Evolutionary conservation across 2,329 filamentous ascomycete species (phyloP).

Genomic region (Fusarium keratoplasticum): DNA sequence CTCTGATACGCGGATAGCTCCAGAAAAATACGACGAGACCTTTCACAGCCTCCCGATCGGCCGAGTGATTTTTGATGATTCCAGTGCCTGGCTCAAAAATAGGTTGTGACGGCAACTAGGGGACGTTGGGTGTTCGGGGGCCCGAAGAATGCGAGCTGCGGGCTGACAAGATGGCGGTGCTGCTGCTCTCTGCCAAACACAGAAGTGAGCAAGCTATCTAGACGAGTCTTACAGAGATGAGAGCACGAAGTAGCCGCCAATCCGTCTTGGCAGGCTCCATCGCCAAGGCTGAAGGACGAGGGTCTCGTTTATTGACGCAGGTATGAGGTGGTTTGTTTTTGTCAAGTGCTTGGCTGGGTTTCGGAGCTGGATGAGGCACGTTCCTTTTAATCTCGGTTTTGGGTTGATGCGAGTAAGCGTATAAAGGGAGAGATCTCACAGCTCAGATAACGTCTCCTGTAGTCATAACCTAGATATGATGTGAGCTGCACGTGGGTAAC

Average conservation of each 20-base stretch:
- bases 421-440: neutral
- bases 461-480: neutral
- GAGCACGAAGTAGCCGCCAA: slow-evolving; percentile 11
- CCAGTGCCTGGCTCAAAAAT: neutral
- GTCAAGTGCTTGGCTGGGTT: neutral
- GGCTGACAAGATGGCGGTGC: slow-evolving; percentile 31
- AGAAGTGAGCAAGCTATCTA: neutral
- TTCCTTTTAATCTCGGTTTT: slow-evolving; percentile 31
- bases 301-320: neutral
- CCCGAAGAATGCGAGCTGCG: slow-evolving; percentile 9
- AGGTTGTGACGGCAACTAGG: neutral
- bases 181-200: neutral
- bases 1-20: neutral
- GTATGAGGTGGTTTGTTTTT: slow-evolving; percentile 1
- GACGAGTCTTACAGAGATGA: neutral
- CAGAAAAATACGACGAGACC: neutral
- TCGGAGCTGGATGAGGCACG: neutral
- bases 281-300: slow-evolving; percentile 7
- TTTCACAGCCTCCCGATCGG: neutral
- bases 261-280: slow-evolving; percentile 30
- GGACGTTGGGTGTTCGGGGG: slow-evolving; percentile 5
- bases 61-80: neutral
- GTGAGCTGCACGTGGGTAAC: neutral
- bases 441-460: neutral
- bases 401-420: neutral